phyloP scores from a whole-genome alignment of 805 yeast genomes.

The Saccharomyces kudriavzevii region DNA sequence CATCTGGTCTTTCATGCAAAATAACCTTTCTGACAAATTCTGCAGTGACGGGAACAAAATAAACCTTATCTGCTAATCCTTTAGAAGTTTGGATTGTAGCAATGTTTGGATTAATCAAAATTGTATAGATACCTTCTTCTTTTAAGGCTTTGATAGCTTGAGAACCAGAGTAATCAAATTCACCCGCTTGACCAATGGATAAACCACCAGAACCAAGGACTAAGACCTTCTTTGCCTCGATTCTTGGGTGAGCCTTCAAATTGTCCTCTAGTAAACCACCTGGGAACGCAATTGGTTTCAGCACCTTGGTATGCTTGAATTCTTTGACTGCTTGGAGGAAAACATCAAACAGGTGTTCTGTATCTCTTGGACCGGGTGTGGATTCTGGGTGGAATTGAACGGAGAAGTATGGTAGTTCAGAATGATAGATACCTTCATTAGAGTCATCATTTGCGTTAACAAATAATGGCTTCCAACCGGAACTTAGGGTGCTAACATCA shows the following conservation, averaged over 20 bases:
- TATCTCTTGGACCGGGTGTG: constrained; percentile 98
- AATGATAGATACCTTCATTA: constrained; percentile 95
- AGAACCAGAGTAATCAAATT: constrained; percentile 96
- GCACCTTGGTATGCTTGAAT: constrained; percentile 42
- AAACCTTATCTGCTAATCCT: constrained; percentile 96
- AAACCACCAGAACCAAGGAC: constrained; percentile 97
- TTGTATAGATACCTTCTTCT: constrained; percentile 95
- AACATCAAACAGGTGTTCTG: constrained; percentile 92
- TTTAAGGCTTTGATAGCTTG: constrained; percentile 98
- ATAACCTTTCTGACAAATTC: constrained; percentile 95
- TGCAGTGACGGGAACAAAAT: constrained; percentile 94
- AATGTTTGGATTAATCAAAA: constrained; percentile 92
- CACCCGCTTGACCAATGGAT: constrained; percentile 99
- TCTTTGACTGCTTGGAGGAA: constrained; percentile 77
- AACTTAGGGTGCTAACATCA: constrained; percentile 62
- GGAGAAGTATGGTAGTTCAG: constrained; percentile 82
- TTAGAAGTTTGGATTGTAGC: constrained; percentile 98
- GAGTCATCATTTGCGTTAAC: constrained; percentile 95
- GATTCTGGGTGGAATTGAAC: constrained; percentile 99
- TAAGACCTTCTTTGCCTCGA: constrained; percentile 80
- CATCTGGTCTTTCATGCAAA: constrained; percentile 91
- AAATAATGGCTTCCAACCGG: constrained; percentile 89
- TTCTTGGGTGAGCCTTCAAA: constrained; percentile 66
- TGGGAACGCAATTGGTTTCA: constrained; percentile 79
- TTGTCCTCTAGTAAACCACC: constrained; percentile 77